Conservation (phyloP, 1,139 yeast species). For the Yueomyces sp. region DNA sequence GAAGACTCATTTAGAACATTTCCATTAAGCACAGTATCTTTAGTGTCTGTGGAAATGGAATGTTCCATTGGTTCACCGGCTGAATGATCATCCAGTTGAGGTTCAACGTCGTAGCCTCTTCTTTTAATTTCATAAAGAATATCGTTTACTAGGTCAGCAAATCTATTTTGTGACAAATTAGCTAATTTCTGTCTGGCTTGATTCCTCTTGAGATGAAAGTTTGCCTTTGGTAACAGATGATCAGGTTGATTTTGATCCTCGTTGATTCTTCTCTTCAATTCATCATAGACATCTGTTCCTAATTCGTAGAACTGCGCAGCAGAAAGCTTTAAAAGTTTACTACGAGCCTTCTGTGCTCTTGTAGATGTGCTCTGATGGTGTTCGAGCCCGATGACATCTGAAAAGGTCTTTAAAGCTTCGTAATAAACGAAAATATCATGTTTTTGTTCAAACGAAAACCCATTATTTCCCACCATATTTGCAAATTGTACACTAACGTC, state of each 20-base stretch:
- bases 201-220: slow-evolving; percentile 85
- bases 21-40: background rate
- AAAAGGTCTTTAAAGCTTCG: slow-evolving; percentile 8
- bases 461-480: too few species aligned
- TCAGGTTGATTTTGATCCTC: slow-evolving; percentile 44
- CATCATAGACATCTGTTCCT: slow-evolving; percentile 11
- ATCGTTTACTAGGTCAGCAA: slow-evolving; percentile 84
- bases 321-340: slow-evolving; percentile 8
- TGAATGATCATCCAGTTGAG: background rate
- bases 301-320: slow-evolving; percentile 9
- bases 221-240: slow-evolving; percentile 53
- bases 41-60: background rate
- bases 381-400: slow-evolving; percentile 7
- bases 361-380: slow-evolving; percentile 23
- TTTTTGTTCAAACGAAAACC: slow-evolving; percentile 35
- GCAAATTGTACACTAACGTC: too few species aligned
- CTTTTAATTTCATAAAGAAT: slow-evolving; percentile 79
- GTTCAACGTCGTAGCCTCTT: slow-evolving; percentile 37
- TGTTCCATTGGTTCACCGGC: background rate
- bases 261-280: slow-evolving; percentile 7
- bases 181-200: slow-evolving; percentile 92
- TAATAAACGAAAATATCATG: slow-evolving; percentile 3
- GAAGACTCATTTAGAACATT: background rate
- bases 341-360: slow-evolving; percentile 11
- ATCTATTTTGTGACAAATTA: slow-evolving; percentile 67